Percentiles rank a stretch among this genome's conserved stretches.
These are phyloP conservation scores for Backusella morwellensis DNA, from an alignment of 192 early-diverging fungal species.

Conservation along the genomic window DNA sequence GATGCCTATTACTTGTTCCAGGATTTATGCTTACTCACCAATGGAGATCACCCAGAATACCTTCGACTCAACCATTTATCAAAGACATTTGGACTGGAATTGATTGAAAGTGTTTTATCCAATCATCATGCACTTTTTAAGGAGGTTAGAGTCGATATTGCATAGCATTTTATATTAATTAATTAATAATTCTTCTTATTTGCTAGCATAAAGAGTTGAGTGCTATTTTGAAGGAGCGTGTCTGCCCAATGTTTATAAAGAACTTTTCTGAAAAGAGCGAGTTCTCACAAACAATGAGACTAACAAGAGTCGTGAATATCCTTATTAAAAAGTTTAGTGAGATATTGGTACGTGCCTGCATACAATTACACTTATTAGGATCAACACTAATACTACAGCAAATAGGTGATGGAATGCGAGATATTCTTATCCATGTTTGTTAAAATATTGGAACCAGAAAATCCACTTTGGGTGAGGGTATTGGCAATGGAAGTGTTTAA, in stretches of 20 bases:
- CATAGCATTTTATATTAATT: neutral
- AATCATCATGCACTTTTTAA: slow-evolving; percentile 78
- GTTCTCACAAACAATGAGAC: slow-evolving; percentile 79
- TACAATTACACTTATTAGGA: neutral
- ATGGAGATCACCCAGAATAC: slow-evolving; percentile 66
- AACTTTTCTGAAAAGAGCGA: slow-evolving; percentile 89
- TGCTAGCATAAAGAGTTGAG: slow-evolving; percentile 70
- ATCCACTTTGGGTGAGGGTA: slow-evolving; percentile 76
- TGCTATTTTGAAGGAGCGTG: slow-evolving; percentile 69
- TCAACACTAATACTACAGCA: neutral
- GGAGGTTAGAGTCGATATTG: slow-evolving; percentile 43
- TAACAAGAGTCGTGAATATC: slow-evolving; percentile 77
- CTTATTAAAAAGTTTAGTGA: slow-evolving; percentile 77
- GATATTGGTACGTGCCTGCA: slow-evolving; percentile 49
- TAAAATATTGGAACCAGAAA: slow-evolving; percentile 78
- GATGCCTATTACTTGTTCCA: slow-evolving; percentile 91
- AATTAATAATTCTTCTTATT: neutral
- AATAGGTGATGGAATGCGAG: slow-evolving; percentile 86
- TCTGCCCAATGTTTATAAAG: slow-evolving; percentile 89
- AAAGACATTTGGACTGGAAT: slow-evolving; percentile 83
- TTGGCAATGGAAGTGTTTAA: slow-evolving; percentile 81
- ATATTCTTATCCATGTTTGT: slow-evolving; percentile 89
- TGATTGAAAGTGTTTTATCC: slow-evolving; percentile 87
- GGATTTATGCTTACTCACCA: slow-evolving; percentile 83
- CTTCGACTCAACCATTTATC: slow-evolving; percentile 49